A percentile compares a stretch with the other conserved stretches of the same genome.
phyloP scores from a whole-genome alignment of 2,329 filamentous ascomycete species.

The Arthrobotrys iridis region DNA sequence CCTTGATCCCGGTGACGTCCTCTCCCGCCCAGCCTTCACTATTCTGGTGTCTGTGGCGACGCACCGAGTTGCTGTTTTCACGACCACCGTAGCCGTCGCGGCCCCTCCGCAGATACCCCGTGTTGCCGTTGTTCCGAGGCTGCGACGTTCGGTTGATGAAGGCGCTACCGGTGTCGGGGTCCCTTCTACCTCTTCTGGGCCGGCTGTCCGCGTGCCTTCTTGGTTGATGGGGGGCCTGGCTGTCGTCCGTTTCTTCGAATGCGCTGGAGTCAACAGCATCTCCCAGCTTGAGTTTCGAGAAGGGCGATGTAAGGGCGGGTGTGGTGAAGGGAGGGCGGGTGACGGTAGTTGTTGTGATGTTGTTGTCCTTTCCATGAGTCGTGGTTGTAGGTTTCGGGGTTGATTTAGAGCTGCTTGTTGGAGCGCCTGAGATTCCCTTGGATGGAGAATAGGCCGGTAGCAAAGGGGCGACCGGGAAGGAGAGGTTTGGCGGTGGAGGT shows the following conservation, averaged over 20 bases:
- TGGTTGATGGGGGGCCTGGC: constrained; percentile 34
- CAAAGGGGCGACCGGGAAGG: constrained; percentile 28
- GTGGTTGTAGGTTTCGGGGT: background rate
- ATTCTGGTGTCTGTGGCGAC: constrained; percentile 64
- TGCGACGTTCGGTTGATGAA: constrained; percentile 40
- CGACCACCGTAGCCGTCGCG: constrained; percentile 61
- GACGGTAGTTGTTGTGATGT: constrained; percentile 14
- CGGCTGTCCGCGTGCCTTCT: constrained; percentile 41
- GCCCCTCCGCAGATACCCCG: constrained; percentile 61
- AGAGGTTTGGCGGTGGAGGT: constrained; percentile 29
- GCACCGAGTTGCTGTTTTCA: constrained; percentile 49
- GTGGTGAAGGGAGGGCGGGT: constrained; percentile 39
- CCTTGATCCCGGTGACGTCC: constrained; percentile 92
- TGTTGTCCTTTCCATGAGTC: background rate
- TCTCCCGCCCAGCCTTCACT: constrained; percentile 92
- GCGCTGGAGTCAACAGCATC: constrained; percentile 57
- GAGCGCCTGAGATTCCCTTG: constrained; percentile 11
- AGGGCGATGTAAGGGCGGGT: constrained; percentile 45
- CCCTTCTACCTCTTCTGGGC: constrained; percentile 20
- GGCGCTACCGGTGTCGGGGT: constrained; percentile 26
- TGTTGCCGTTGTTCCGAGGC: constrained; percentile 60
- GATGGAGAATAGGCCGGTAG: constrained; percentile 7
- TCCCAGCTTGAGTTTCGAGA: constrained; percentile 55
- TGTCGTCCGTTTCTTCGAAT: constrained; percentile 58
- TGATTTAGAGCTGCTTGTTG: background rate